These are phyloP conservation scores for Cryphonectria naterciae DNA, from an alignment of 2,329 filamentous ascomycete genomes.

Conservation along the genomic window DNA sequence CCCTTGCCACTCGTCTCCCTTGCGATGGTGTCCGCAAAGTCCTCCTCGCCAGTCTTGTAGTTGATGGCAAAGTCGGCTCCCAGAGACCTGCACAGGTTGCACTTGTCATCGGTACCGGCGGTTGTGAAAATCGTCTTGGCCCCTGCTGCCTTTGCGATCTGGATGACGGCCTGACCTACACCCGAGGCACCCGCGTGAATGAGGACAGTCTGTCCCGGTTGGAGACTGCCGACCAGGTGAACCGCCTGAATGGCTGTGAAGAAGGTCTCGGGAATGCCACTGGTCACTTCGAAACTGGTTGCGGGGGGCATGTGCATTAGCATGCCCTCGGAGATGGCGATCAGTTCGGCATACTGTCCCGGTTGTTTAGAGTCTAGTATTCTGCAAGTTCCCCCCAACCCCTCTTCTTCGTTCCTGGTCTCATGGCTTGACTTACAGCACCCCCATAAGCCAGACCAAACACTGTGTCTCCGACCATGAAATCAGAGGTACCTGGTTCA, in stretches of 20 bases:
- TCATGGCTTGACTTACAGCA: constrained; percentile 5
- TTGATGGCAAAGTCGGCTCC: constrained; percentile 7
- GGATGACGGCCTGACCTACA: constrained; percentile 16
- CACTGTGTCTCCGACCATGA: constrained; percentile 1
- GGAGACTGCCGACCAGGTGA: constrained; percentile 20
- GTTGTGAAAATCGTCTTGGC: constrained; percentile 18
- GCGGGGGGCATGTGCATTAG: constrained; percentile 5
- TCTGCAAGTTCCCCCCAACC: neutral
- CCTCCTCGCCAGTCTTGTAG: neutral
- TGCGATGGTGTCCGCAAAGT: constrained; percentile 3
- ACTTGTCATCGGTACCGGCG: constrained; percentile 5
- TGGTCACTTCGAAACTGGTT: neutral
- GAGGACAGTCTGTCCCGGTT: constrained; percentile 20
- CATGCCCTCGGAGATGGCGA: constrained; percentile 6
- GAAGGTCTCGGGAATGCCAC: constrained; percentile 16
- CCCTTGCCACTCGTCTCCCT: constrained; percentile 19
- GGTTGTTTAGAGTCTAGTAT: neutral
- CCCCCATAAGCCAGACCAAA: constrained; percentile 11
- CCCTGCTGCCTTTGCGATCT: constrained; percentile 9
- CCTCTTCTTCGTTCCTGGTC: too few relatives aligned
- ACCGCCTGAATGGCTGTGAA: constrained; percentile 20
- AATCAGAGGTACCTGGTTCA: constrained; percentile 1
- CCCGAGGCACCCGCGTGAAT: constrained; percentile 16
- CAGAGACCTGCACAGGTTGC: constrained; percentile 1
- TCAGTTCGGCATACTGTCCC: constrained; percentile 8